Evolutionary conservation across 352 stramenopile genomes (phyloP), one percentile per base, ranked within the genome.

Genomic region (Hyaloperonospora arabidopsidis): DNA sequence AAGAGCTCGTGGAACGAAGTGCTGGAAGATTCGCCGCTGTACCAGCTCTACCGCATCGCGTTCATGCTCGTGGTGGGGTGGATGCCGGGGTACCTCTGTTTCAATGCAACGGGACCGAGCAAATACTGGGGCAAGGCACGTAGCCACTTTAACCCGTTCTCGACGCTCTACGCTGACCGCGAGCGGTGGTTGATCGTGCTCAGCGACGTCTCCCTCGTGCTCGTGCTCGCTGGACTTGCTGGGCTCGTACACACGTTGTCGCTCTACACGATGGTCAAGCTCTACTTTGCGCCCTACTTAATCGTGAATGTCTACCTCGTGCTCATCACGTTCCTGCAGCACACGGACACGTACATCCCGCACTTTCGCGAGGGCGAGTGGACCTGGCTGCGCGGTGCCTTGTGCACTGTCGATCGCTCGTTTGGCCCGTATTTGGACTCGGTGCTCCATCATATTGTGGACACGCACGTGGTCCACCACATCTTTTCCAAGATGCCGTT

Each of bases 401-500:
- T 99, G 17, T 96, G 82, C 69, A 99, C 96, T 1, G 97, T 99
- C 52, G 96, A 99, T 76, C 88, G 96, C n/a, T 89, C 87, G 1
- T 98, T 98, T 57, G 91, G 95, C 43, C 56, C 76, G 35, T 97
- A 97, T 61, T 89, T 98, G 52, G 93, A 99, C 70, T 87, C 93
- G 59, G 93, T 97, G 54, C 86, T 98, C 65, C 96, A 99, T 79
- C 93, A 96, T 74, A 99, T 99, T 69, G 85, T 91, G 32, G 93
- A 96, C 77, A 98, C 96, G 35, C 96, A 99, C 76, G 95, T 99
- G 49, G 89, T 79, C 49, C 96, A 99, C 75, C 96, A 99, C 73
- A 87, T 99, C 47, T 98, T 98, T 72, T 97, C 95, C 67, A 97
- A 98, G 78, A 98, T 99, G 89, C 96, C 96, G 14, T 98, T 97